Base-by-base conservation (phyloP, 2,329 filamentous ascomycete genomes). In the Alternaria alternata region DNA sequence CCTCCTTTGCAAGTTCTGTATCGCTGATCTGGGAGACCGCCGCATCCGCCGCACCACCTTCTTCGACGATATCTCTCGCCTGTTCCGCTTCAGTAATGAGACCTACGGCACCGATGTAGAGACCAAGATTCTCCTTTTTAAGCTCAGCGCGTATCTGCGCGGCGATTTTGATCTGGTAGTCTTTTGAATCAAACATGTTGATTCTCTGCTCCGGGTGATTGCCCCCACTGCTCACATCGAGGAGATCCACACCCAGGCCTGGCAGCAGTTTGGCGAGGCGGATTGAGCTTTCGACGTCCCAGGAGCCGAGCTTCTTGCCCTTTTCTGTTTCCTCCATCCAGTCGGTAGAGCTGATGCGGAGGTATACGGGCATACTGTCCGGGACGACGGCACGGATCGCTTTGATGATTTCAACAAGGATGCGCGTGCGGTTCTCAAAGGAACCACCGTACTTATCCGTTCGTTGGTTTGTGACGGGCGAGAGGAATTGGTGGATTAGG, bases 71-170 rank as follows among this genome's bases (percentile, higher is more conserved):
- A 41, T 82, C 74, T 5, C 78, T 70, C 16, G 84, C 84, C 59
- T 84, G 82, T 51, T 84, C 80, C 0, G 84, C 82, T 56, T 85
- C 82, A 0, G 83, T 86, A 63, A 86, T 86, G 41, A 85, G 68
- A 0, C 84, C 84, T 1, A 86, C 84, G 2, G 84, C 83, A 3
- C 84, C 84, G 18, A 86, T 81, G 28, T 85, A 74, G 5, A 85
- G 75, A 11, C 72, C 68, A 30, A 78, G 76, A 1, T 78, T 77
- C 8, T 70, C 68, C 34, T 71, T 69, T 39, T 72, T 73, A 5
- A 77, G 52, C 24, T 75, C 77, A 80, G 86, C 41, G 5, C 74
- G 70, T 42, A 86, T 80, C 26, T 79, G 76, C 0, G 77, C 76
- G 0, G 84, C 83, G 38, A 86, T 81, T 43, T 81, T 79, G 7